Base-by-base conservation (phyloP, 768 basidiomycete genomes). In the Termitomyces sp. region DNA sequence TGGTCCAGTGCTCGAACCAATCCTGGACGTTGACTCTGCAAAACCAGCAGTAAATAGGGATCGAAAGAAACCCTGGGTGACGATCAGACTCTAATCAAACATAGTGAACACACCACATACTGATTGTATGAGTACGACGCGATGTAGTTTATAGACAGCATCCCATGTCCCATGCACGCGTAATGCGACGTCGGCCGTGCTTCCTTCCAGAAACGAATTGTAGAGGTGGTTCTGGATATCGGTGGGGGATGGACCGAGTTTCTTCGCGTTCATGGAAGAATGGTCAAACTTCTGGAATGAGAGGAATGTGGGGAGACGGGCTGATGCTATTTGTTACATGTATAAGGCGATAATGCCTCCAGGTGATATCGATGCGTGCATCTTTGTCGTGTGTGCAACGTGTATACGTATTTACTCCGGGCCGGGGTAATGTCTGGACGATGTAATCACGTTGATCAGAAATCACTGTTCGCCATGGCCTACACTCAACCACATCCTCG, bases 61-160 rank as follows among this genome's bases (percentile, higher is more conserved):
- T 48, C 84, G 80, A 74, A 96, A 95, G 79, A 93, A 97, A 12
- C 89, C 94, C 87, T 91, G 65, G 2, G 24, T 13, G 18, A 1
- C 63, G 37, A 50, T 59, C 39, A 43, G 24, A 30, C 46, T 44
- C 9, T 39, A 39, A 47, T 10, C 4, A 14, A 16, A 40, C 30
- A 30, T 44, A 20, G 46, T 26, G 44, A 20, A 36, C 16, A 48
- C 14, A 30, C 13, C 7, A 80, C 85, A 55, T 55, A 91, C 92
- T 9, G 93, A 86, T 71, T 96, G 95, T 43, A 93, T 92, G 58
- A 96, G 85, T 39, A 97, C 85, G 53, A 95, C 87, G 26, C 86
- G 82, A 71, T 97, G 95, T 6, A 94, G 76, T 44, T 78, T 82
- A 75, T 95, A 97, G 36, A 84, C 74, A 1, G 90, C 89, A 49